Evolutionary conservation across 164 flowering plant genomes (phyloP), one percentile per base, ranked within the genome.

Genomic region (Aristolochia californica): DNA sequence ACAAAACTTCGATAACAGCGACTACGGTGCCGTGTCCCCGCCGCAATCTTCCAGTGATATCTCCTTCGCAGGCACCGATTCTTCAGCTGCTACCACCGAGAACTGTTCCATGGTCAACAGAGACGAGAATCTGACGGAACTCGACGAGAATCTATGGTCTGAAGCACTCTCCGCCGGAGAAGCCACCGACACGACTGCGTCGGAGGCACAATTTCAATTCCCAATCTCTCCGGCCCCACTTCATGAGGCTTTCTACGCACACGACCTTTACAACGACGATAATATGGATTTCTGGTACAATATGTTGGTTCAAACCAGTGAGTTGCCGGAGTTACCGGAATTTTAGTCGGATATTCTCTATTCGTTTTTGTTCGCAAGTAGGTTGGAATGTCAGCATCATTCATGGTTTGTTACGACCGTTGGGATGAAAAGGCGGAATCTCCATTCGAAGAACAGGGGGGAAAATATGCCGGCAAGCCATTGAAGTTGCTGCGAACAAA

Each of bases 241-340:
- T 8, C 40, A 34, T 5, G 40, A 8, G 4, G 11, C 40, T 34
- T 2, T 15, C 15, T 50, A 13, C 14, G 4, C 10, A 5, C 53
- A 13, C 20, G 53, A 38, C 16, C 51, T 25, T 1, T 58, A 43
- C 49, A 38, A 40, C 26, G 50, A 67, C 44, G 70, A 62, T 15
- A 65, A 58, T 61, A 67, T 72, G 82, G 83, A 78, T 57, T 85
- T 77, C 66, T 85, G 85, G 88, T 70, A 63, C 56, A 70, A 80
- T 54, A 57, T 79, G 18, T 74, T 79, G 47, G 61, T 72, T 0
- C 53, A 70, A 58, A 72, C 80, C 16, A 82, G 66, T 5, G 78
- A 73, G 22, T 64, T 75, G 44, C 51, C 58, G n/a, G 58, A 53
- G 51, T 45, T 61, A 49, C 57, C 49, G 43, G 56, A 23, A 12